Percentiles rank a stretch among this genome's conserved stretches.
These are phyloP conservation scores for Suhomyces kunorum DNA, from an alignment of 1,139 yeast species.

Conservation along the genomic window DNA sequence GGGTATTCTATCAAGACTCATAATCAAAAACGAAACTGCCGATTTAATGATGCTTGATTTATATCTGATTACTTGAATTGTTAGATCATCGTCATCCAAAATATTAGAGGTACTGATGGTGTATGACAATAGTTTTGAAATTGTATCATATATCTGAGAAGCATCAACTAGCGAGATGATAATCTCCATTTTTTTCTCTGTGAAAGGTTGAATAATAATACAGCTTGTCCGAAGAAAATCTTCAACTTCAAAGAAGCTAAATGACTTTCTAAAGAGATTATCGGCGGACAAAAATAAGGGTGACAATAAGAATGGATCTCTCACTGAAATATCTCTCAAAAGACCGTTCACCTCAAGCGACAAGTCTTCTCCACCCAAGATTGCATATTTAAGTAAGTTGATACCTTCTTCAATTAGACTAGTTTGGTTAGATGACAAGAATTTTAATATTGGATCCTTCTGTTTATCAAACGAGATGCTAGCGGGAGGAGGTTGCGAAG, in stretches of 20 bases:
- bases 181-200: slow-evolving; percentile 25
- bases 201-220: slow-evolving; percentile 30
- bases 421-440: slow-evolving; percentile 34
- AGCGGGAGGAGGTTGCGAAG: background rate
- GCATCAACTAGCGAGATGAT: slow-evolving; percentile 28
- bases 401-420: slow-evolving; percentile 38
- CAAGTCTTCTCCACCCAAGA: slow-evolving; percentile 39
- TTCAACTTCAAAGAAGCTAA: slow-evolving; percentile 30
- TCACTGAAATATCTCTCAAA: slow-evolving; percentile 31
- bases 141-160: slow-evolving; percentile 33
- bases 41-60: slow-evolving; percentile 32
- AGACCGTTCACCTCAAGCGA: slow-evolving; percentile 26
- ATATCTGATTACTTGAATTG: slow-evolving; percentile 39
- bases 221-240: slow-evolving; percentile 39
- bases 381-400: slow-evolving; percentile 39
- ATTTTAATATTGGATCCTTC: slow-evolving; percentile 39
- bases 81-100: slow-evolving; percentile 33
- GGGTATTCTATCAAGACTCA: slow-evolving; percentile 33
- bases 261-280: slow-evolving; percentile 26
- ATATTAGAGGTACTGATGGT: slow-evolving; percentile 36
- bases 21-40: slow-evolving; percentile 31
- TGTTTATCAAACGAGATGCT: slow-evolving; percentile 24
- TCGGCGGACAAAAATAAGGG: slow-evolving; percentile 35
- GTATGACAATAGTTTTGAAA: slow-evolving; percentile 30
- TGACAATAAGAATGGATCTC: slow-evolving; percentile 30